Conservation (phyloP, 1,284 basidiomycete species). For the Neonothopanus nambi region DNA sequence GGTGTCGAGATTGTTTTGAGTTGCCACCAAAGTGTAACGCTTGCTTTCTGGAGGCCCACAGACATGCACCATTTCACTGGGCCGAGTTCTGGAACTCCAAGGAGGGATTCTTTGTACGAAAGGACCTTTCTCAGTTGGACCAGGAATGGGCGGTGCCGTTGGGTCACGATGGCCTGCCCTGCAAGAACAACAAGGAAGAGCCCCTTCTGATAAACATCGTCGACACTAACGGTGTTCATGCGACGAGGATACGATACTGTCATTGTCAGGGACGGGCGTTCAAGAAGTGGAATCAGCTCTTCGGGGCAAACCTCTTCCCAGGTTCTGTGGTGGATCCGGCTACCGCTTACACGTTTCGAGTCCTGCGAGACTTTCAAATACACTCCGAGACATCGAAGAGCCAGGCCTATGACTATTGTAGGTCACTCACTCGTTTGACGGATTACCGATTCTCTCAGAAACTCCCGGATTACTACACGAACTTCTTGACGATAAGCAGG, state of each 20-base stretch:
- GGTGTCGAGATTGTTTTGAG: constrained; percentile 14
- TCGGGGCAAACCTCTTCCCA: too few relatives aligned
- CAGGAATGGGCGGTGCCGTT: neutral
- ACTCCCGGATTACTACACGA: neutral
- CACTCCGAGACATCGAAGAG: neutral
- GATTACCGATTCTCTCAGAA: neutral
- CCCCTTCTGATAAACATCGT: neutral
- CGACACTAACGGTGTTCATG: neutral
- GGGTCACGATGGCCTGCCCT: neutral
- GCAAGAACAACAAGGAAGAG: neutral
- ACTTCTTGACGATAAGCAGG: neutral
- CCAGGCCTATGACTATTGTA: neutral
- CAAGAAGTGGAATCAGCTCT: neutral
- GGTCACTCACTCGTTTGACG: neutral
- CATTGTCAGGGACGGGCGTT: neutral
- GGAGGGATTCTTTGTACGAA: neutral
- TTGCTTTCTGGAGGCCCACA: constrained; percentile 18
- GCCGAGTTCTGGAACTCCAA: neutral
- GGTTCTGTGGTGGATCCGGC: neutral
- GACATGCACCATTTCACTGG: neutral
- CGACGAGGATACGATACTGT: too few relatives aligned
- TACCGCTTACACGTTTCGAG: neutral
- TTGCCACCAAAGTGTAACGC: constrained; percentile 10
- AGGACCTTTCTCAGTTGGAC: neutral
- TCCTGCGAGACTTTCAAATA: neutral